Base-by-base conservation (phyloP, 1,284 basidiomycete genomes). In the Thelephora terrestris region DNA sequence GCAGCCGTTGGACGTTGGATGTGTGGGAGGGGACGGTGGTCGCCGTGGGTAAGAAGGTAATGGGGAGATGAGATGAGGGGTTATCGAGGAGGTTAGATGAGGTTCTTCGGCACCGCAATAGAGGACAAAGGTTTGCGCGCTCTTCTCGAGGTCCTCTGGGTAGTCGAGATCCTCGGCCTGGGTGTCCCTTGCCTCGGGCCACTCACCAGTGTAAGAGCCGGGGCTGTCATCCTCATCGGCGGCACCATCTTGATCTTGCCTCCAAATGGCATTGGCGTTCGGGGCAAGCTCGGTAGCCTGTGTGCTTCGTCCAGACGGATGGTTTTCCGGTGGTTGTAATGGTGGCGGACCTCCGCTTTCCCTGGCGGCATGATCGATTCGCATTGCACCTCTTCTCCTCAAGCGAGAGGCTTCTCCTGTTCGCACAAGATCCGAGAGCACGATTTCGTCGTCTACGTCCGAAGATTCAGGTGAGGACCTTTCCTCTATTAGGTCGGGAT, bases 391-490 rank as follows among this genome's bases (percentile, higher is more conserved):
- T 55, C 83, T 65, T 49, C 83, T 67, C n/a, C 84, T 73, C 35
- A 86, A 63, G 6, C 84, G 69, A 16, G 83, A 85, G 0, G 80
- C 78, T 58, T 86, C 84, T 10, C 78, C 83, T 1, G 78, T 78
- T 45, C 76, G 72, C 7, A 85, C 70, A 43, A 85, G 71, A 61
- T 85, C 82, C 2, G 79, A 81, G 48, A 86, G 72, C 20, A 83
- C 72, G 48, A 86, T 78, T 24, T 78, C 73, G 58, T 79, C 79
- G 57, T 85, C 82, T 2, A 68, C 71, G 53, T 83, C 77, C 35
- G 61, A 62, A 24, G 55, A 53, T 39, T 51, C 55, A 24, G 50
- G 49, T 20, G 56, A 51, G 4, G 56, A 56, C 43, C 55, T 52
- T 16, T 56, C 53, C 47, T 37, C 52, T 50, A 52, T 52, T 37